phyloP scores from a whole-genome alignment of 2,329 filamentous ascomycete genomes.

The Diaporthe sp. region DNA sequence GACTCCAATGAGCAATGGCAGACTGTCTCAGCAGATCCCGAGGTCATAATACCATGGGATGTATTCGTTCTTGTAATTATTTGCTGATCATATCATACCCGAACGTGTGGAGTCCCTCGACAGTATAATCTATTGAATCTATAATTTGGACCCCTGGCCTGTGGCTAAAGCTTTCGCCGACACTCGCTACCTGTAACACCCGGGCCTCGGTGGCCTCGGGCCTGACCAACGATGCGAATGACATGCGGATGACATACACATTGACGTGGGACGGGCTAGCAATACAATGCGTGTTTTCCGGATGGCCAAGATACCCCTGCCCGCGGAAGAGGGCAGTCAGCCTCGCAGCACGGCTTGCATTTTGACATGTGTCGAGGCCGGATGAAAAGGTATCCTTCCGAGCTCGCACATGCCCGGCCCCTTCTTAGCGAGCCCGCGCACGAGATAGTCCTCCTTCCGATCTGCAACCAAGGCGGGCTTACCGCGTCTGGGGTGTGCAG shows the following conservation, averaged over 20 bases:
- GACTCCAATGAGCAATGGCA: not conserved
- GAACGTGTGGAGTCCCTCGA: not conserved
- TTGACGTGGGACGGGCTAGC: conserved; percentile 10
- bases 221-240: conserved; percentile 4
- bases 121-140: not conserved
- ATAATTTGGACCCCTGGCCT: not conserved
- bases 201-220: conserved; percentile 14
- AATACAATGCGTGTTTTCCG: conserved; percentile 7
- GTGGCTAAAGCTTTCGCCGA: not conserved
- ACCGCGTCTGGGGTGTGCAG: too few relatives aligned
- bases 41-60: not conserved
- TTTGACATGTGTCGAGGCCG: conserved; percentile 1
- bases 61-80: not conserved
- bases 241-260: not conserved
- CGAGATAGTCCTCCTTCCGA: not conserved
- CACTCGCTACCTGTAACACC: conserved; percentile 13
- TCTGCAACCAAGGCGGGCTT: not conserved
- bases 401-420: not conserved
- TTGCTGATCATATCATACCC: not conserved
- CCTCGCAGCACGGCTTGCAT: conserved; percentile 4
- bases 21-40: not conserved
- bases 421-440: not conserved
- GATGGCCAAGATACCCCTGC: conserved; percentile 15
- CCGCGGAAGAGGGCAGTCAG: conserved; percentile 10
- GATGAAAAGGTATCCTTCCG: conserved; percentile 4